Conservation (phyloP, 2,329 filamentous ascomycete species). For the Aspergillus sp. region DNA sequence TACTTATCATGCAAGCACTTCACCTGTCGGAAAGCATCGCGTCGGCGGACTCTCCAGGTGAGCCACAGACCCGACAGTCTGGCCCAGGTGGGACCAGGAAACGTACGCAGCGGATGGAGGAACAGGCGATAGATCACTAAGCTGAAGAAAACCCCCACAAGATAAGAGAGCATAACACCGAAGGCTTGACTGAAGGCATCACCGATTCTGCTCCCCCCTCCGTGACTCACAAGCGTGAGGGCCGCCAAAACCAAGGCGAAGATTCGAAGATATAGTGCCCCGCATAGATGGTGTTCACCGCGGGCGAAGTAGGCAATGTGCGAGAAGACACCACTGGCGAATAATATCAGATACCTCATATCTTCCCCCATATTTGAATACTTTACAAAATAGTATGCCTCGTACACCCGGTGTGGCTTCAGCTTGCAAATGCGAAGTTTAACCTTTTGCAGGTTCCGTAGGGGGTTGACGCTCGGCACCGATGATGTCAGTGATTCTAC, state of each 20-base stretch:
- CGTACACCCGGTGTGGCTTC: no score
- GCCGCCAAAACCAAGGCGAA: not conserved
- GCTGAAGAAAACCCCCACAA: conserved; percentile 10
- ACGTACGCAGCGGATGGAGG: conserved; percentile 14
- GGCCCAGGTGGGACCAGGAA: conserved; percentile 29
- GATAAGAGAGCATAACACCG: not conserved
- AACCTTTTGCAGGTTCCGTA: no score
- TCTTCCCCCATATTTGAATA: not conserved
- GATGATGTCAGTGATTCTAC: no score
- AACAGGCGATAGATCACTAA: conserved; percentile 11
- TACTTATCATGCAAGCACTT: conserved; percentile 33
- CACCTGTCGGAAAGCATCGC: conserved; percentile 10
- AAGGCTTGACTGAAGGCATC: not conserved
- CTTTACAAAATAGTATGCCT: no score
- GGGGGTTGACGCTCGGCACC: no score
- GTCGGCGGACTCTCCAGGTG: not conserved
- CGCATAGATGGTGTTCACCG: conserved; percentile 17
- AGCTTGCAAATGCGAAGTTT: no score
- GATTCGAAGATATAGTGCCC: conserved; percentile 8
- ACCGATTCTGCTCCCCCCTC: not conserved
- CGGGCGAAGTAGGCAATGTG: conserved; percentile 10
- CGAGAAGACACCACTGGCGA: not conserved
- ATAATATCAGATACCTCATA: not conserved
- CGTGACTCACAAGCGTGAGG: not conserved
- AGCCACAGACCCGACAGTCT: conserved; percentile 32